Evolutionary conservation across 805 yeast species (phyloP).

Genomic region (Naumovozyma baii): DNA sequence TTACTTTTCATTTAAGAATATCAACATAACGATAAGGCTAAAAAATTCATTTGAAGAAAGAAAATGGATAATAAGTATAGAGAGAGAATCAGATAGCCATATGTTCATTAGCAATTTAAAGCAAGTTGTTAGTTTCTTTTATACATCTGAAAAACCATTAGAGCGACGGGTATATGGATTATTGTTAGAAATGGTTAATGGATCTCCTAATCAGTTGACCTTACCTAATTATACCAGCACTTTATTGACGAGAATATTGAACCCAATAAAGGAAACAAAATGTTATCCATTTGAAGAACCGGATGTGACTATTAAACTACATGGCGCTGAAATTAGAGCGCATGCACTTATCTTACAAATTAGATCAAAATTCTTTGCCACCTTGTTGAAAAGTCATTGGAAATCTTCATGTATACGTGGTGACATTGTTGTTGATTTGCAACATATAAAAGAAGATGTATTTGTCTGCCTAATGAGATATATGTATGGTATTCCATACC

Average conservation of each 20-base stretch:
- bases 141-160: conserved; percentile 19
- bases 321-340: conserved; percentile 37
- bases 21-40: conserved; percentile 2
- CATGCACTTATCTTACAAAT: conserved; percentile 45
- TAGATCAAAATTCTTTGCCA: conserved; percentile 56
- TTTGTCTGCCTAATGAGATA: conserved; percentile 44
- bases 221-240: neutral
- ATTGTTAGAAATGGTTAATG: conserved; percentile 12
- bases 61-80: conserved; percentile 4
- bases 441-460: conserved; percentile 29
- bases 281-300: conserved; percentile 2
- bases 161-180: conserved; percentile 7
- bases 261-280: neutral
- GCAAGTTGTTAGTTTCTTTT: conserved; percentile 15
- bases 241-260: neutral
- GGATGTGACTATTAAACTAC: conserved; percentile 40
- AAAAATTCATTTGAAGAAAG: neutral
- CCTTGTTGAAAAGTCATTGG: conserved; percentile 52
- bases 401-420: conserved; percentile 6
- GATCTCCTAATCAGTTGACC: conserved; percentile 5
- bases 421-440: conserved; percentile 32
- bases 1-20: conserved; percentile 4
- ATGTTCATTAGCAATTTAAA: conserved; percentile 1
- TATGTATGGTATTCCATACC: conserved; percentile 40
- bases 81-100: neutral